Base-by-base conservation (phyloP, 495 filamentous ascomycete genomes). In the Extremus antarcticus region DNA sequence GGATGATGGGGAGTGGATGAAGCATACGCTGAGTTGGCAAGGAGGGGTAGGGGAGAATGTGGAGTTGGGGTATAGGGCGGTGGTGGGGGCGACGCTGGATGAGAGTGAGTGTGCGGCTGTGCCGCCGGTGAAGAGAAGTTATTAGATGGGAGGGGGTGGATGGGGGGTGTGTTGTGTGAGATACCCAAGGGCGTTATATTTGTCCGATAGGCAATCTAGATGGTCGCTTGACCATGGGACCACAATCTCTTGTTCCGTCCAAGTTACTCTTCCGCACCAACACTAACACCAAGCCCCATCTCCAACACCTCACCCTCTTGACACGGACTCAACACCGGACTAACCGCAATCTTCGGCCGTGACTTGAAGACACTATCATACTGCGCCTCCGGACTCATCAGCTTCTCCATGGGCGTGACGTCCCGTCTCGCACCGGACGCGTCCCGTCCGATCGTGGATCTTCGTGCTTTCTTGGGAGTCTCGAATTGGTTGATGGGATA, bases 1-100 rank as follows among this genome's bases (percentile, higher is more conserved):
- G 73, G 87, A 96, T 66, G 91, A 97, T 67, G 74, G 79, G 71
- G 82, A 92, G 62, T 97, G 92, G 92, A 96, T 95, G 91, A 96
- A 95, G 81, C 91, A 97, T 78, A 94, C 85, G 35, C 79, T 97
- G 59, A 86, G 81, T 63, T 97, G 83, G 82, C 91, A 97, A 80
- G 89, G 88, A 84, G 68, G 83, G 66, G 83, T 85, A 43, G 87
- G 91, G 63, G 86, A 85, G 59, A 77, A 83, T 70, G 78, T 90
- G 48, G 82, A 90, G 43, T 70, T 94, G 29, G 73, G 75, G 54
- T 94, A 95, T 76, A 77, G 90, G 70, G 74, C 74, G 48, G 90
- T 95, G 55, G 79, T 85, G 54, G 76, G 75, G 59, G 78, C 77
- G 56, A 94, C 90, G 19, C 74, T 95, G 60, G 90, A 95, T 69